Base-by-base conservation (phyloP, 2,329 filamentous ascomycete genomes). In the Camptophora hylomeconis region DNA sequence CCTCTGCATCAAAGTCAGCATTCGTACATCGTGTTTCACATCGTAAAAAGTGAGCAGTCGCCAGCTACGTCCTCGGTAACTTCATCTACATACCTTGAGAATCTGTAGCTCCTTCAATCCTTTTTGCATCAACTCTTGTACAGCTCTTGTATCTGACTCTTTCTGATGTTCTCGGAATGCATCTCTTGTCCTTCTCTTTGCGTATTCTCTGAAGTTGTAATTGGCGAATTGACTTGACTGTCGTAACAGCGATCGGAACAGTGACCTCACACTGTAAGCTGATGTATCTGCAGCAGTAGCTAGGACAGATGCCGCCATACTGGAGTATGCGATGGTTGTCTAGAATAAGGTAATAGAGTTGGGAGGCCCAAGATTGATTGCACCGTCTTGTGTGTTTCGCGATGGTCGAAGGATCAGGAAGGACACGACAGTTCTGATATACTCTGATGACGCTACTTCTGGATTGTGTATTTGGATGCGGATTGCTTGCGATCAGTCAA, bases 131-230 rank as follows among this genome's bases (percentile, higher is more conserved):
- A 94, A 61, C 56, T 92, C 84, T 57, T 95, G 84, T 53, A 92
- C 67, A 58, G 68, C 66, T 39, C 82, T 67, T 41, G 72, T 67
- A 50, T 94, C 89, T 24, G 71, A 61, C 47, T 83, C 77, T 32
- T 57, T 52, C 55, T 72, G 69, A 56, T 92, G 69, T 54, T 92
- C 83, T 46, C 79, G 72, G 57, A 95, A 98, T 4, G 82, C 77
- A 63, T 95, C 89, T 53, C 71, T 72, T 52, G 89, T 93, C 56
- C 87, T 73, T 51, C 89, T 77, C 58, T 76, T 80, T 30, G 89
- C 86, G 58, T 98, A 98, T 56, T 94, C 87, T 60, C 89, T 75
- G 68, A 94, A 98, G 61, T 95, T 98, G 66, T 95, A 98, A 45
- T 80, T 74, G 38, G 83, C 72, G 57, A 98, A 95, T 50, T 93